These are phyloP conservation scores for Breviolum minutum DNA, from an alignment of 73 alveolate species.

Conservation along the genomic window DNA sequence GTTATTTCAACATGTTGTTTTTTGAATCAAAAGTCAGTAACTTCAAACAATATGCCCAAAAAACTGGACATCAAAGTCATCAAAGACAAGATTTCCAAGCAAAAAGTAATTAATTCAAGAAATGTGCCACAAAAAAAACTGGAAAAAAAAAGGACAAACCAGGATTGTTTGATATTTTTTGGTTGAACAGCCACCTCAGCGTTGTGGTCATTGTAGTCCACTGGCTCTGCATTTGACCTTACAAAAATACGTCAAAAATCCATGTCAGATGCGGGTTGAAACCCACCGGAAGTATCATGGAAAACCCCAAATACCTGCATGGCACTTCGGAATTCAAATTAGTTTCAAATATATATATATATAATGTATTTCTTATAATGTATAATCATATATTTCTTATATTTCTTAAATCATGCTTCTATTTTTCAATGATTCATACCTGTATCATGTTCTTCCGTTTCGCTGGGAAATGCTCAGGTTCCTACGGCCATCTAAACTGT, in stretches of 20 bases:
- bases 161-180: no score
- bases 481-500: slow-evolving; percentile 79
- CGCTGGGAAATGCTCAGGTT: background rate
- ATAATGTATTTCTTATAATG: no score
- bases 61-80: no score
- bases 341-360: background rate
- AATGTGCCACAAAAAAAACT: no score
- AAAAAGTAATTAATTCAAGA: no score
- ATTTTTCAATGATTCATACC: no score
- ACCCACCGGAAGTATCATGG: background rate
- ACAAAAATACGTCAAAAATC: background rate
- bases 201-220: slow-evolving; percentile 61
- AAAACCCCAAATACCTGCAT: background rate
- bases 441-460: no score
- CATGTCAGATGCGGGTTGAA: background rate
- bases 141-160: no score
- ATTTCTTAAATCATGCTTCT: no score
- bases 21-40: background rate
- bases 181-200: background rate
- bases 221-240: slow-evolving; percentile 40
- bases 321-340: background rate
- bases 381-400: no score
- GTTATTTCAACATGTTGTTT: background rate
- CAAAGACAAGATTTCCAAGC: no score
- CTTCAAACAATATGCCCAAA: no score